Evolutionary conservation across 2,329 filamentous ascomycete genomes (phyloP), one percentile per base, ranked within the genome.

Genomic region (Ustulina deusta): DNA sequence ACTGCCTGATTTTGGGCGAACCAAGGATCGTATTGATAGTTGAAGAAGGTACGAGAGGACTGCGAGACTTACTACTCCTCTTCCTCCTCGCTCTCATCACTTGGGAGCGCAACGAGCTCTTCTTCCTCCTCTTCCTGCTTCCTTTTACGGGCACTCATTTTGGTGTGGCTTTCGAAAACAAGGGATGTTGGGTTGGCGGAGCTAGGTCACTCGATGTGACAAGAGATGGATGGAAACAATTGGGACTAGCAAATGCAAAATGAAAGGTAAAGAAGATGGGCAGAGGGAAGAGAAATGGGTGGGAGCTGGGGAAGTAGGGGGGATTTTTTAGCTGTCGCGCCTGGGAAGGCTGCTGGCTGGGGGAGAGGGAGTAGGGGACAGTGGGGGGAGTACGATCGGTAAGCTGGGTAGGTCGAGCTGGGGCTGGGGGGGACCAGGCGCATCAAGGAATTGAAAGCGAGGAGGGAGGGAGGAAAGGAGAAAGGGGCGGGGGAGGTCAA

Each of bases 21-120:
- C 34, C 42, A 38, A 44, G 25, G 17, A 56, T 34, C 56, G 42
- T 15, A 61, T 29, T 49, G 61, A 42, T 32, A 22, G 40, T 56
- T 63, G 29, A 44, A 61, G 20, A 49, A 58, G 32, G 29, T n/a
- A 51, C 29, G 27, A 61, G 54, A 38, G 29, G 22, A 55, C 29
- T 48, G 20, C 13, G 22, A 44, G 7, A 77, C 77, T 75, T 73
- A 79, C 77, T 77, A 76, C 55, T 78, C 77, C 59, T 79, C 77
- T 76, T 79, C 77, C 61, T 79, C 77, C 66, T 79, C 77, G 34
- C 76, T 78, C 64, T 77, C 76, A 42, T 79, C 77, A 49, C 77
- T 79, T 42, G 77, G 77, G 58, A 79, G 77, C 67, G 77, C 76
- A 72, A 78, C 77, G 34, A 78, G 76, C 73, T 78, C 76, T 68